Evolutionary conservation across 176 grass and related monocot species (phyloP).

Genomic region (Phragmites australis): DNA sequence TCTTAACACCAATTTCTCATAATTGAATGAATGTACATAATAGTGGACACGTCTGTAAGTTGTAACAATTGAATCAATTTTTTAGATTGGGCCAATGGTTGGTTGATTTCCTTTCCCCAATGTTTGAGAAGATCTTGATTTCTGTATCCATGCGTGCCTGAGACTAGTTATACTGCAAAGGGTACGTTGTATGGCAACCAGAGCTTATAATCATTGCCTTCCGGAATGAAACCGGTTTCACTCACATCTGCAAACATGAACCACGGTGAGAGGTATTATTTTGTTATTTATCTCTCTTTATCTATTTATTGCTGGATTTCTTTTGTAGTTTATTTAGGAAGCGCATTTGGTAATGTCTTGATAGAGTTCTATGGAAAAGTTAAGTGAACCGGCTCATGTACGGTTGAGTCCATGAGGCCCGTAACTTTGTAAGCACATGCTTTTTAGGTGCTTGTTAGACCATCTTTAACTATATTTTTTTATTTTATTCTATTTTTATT

Average conservation of each 20-base stretch:
- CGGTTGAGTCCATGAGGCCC: neutral
- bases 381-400: neutral
- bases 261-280: too few species aligned
- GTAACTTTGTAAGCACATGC: too few species aligned
- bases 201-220: neutral
- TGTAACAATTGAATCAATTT: constrained; percentile 13
- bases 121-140: neutral
- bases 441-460: too few species aligned
- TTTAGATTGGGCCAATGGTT: constrained; percentile 23
- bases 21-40: constrained; percentile 45
- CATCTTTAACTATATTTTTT: too few species aligned
- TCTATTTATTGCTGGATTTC: neutral
- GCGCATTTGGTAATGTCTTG: neutral
- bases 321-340: neutral
- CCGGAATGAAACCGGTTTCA: neutral
- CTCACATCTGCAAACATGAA: neutral
- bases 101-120: neutral
- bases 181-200: neutral
- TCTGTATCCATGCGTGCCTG: neutral
- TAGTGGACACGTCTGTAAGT: constrained; percentile 17
- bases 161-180: neutral
- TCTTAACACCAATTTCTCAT: neutral
- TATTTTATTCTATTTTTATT: too few species aligned
- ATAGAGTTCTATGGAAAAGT: neutral
- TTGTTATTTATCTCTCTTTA: neutral